Base-by-base conservation (phyloP, 352 stramenopile species). In the Elongisporangium undulatum region DNA sequence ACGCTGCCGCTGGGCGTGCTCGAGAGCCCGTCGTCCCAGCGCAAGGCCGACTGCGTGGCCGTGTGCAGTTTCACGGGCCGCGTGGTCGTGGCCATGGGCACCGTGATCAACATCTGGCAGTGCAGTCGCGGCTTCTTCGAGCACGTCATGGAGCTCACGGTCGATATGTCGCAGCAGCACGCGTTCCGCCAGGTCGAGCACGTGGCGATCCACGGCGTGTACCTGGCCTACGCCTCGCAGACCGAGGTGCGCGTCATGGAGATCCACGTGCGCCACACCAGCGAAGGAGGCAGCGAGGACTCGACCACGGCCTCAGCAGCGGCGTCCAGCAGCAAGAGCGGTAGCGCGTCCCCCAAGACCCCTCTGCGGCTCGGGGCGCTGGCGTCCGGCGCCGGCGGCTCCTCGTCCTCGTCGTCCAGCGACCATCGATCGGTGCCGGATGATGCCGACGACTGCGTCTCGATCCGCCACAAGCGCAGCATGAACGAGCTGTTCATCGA, bases 81-180 rank as follows among this genome's bases (percentile, higher is more conserved):
- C 38, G 84, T 95, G 1, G 78, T 82, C 9, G 77, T 95, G 6
- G 83, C 80, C 4, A 92, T 89, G 77, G 80, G 83, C 17, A 73
- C 75, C 9, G 72, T 89, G 24, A 58, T 95, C 49, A 95, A 95
- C 59, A 82, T 95, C 17, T 95, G 85, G 85, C 85, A 95, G 60
- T 93, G 83, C 61, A 92, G 83, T 53, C 77, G 71, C 48, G 83
- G 83, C 52, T 92, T 95, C 64, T 95, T 95, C 56, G 83, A 95
- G 74, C 85, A 95, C 60, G 82, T 95, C n/a, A 85, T 95, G 75
- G 85, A 95, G 64, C 72, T 95, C 29, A 85, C 82, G 49, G 78
- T 93, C n/a, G 83, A 91, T 49, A 88, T 91, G 73, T 61, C 79
- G 9, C 79, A 90, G 62, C 71, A 71, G n/a, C 77, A 87, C 59